Evolutionary conservation across 768 basidiomycete species (phyloP).

Genomic region (Suillus brevipes): DNA sequence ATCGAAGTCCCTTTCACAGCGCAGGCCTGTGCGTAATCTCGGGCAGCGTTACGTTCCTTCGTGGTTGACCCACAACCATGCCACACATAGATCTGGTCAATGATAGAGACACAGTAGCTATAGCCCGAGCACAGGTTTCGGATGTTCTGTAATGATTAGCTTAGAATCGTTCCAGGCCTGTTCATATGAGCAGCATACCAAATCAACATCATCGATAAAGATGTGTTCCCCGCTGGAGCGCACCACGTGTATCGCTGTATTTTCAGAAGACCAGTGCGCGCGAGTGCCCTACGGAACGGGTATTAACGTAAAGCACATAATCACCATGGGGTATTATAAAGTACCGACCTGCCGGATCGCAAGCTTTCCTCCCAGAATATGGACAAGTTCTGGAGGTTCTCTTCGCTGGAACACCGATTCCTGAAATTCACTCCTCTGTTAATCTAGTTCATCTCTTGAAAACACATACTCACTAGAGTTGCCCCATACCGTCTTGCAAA

Average conservation of each 20-base stretch:
- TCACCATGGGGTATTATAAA: conserved; percentile 7
- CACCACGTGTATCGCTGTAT: conserved; percentile 80
- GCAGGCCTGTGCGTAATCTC: conserved; percentile 57
- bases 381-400: conserved; percentile 64
- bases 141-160: conserved; percentile 42
- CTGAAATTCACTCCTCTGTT: conserved; percentile 17
- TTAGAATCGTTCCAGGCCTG: conserved; percentile 9
- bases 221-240: conserved; percentile 51
- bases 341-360: conserved; percentile 66
- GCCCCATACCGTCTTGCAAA: conserved; percentile 76
- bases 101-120: conserved; percentile 73
- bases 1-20: conserved; percentile 39
- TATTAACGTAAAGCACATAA: conserved; percentile 5
- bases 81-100: conserved; percentile 79
- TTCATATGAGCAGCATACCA: conserved; percentile 43
- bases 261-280: conserved; percentile 74
- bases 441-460: background rate
- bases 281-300: conserved; percentile 55
- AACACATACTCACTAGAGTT: conserved; percentile 44
- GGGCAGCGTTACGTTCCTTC: conserved; percentile 60
- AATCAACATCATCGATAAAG: conserved; percentile 70
- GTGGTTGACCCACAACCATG: conserved; percentile 68
- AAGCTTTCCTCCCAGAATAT: conserved; percentile 66
- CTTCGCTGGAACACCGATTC: conserved; percentile 53
- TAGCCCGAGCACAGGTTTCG: conserved; percentile 82